phyloP scores from a whole-genome alignment of 2,329 filamentous ascomycete species.

The Aspergillus sp. region DNA sequence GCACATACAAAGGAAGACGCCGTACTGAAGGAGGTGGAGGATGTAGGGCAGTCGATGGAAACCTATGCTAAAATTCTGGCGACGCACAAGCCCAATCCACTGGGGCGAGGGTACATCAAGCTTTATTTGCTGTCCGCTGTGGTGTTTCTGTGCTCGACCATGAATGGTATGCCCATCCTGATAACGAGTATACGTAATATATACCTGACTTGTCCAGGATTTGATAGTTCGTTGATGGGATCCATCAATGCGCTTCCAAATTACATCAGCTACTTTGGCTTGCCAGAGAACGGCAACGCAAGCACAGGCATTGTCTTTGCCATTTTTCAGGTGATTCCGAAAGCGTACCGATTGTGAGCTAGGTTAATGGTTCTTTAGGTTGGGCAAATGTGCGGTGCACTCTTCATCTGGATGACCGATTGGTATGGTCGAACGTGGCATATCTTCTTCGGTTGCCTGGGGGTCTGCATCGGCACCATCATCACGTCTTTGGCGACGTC shows the following conservation, averaged over 20 bases:
- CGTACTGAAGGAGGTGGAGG: slow-evolving; percentile 5
- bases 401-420: slow-evolving; percentile 12
- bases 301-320: slow-evolving; percentile 13
- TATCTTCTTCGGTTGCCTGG: slow-evolving; percentile 11
- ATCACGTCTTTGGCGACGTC: slow-evolving; percentile 1
- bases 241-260: slow-evolving; percentile 13
- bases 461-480: slow-evolving; percentile 10
- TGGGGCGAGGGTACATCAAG: slow-evolving; percentile 7
- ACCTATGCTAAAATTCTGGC: slow-evolving; percentile 5
- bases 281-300: slow-evolving; percentile 8
- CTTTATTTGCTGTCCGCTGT: slow-evolving; percentile 10
- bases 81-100: slow-evolving; percentile 8
- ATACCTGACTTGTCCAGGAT: slow-evolving; percentile 2
- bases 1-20: background rate
- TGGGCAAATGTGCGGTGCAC: slow-evolving; percentile 11
- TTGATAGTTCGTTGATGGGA: slow-evolving; percentile 11
- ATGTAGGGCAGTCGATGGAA: slow-evolving; percentile 5
- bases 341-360: background rate
- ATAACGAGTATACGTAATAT: background rate
- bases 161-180: slow-evolving; percentile 8
- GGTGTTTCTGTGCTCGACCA: slow-evolving; percentile 12
- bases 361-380: slow-evolving; percentile 1
- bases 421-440: slow-evolving; percentile 10
- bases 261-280: slow-evolving; percentile 5
- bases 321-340: slow-evolving; percentile 10